These are phyloP conservation scores for Leccinum proliferum DNA, from an alignment of 1,284 basidiomycete species.

Conservation along the genomic window DNA sequence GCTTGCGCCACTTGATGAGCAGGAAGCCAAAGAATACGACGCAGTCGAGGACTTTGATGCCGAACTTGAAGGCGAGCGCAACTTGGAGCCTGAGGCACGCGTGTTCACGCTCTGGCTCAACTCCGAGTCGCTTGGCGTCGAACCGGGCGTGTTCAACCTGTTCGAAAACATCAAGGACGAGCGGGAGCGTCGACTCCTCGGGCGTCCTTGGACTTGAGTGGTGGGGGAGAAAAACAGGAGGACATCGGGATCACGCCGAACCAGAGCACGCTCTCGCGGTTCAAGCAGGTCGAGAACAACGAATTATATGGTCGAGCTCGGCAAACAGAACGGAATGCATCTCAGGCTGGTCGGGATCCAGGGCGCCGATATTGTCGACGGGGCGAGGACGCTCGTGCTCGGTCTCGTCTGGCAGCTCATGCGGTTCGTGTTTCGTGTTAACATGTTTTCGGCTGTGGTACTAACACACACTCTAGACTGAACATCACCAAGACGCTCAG, in stretches of 20 bases:
- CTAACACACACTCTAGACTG: slow-evolving; percentile 40
- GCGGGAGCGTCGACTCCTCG: slow-evolving; percentile 39
- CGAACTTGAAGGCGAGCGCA: slow-evolving; percentile 76
- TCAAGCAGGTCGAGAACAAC: slow-evolving; percentile 98
- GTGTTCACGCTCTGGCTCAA: slow-evolving; percentile 99
- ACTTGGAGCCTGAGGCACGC: slow-evolving; percentile 61
- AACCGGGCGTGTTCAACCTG: slow-evolving; percentile 93
- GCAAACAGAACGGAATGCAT: slow-evolving; percentile 90
- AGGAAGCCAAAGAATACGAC: slow-evolving; percentile 79
- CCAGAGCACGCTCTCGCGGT: slow-evolving; percentile 83
- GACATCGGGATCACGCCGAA: slow-evolving; percentile 75
- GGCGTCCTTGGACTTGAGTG: slow-evolving; percentile 29
- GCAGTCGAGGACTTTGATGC: slow-evolving; percentile 97
- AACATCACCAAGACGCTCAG: slow-evolving; percentile 92
- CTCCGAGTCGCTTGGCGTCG: slow-evolving; percentile 76
- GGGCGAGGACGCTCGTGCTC: slow-evolving; percentile 84
- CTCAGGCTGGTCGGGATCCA: slow-evolving; percentile 85
- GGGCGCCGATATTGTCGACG: slow-evolving; percentile 96
- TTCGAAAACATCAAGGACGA: slow-evolving; percentile 97
- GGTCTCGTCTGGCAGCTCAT: slow-evolving; percentile 99
- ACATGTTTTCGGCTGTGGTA: neutral
- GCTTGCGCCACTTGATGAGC: slow-evolving; percentile 88
- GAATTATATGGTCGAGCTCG: slow-evolving; percentile 94
- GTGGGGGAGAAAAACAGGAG: slow-evolving; percentile 65
- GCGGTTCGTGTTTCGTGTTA: slow-evolving; percentile 49